Evolutionary conservation across 768 basidiomycete species (phyloP).

Genomic region (Russula griseocarnosa): DNA sequence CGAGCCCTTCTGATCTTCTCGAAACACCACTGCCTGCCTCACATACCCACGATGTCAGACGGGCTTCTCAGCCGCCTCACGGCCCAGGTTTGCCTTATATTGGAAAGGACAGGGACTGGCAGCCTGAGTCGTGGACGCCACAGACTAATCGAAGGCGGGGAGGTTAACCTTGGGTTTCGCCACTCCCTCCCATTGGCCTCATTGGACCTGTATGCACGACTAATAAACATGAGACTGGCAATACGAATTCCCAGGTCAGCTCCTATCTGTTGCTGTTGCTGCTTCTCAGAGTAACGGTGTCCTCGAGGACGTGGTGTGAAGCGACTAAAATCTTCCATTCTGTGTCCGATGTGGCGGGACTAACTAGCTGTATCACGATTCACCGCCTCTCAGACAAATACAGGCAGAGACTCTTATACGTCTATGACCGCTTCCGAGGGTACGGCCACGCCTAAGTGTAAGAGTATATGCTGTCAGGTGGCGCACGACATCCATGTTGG

Average conservation of each 20-base stretch:
- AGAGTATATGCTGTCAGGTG: not conserved
- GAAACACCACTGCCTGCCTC: not conserved
- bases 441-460: not conserved
- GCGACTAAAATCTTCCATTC: conserved; percentile 2
- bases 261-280: not conserved
- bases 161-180: conserved; percentile 1
- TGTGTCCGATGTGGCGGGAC: not conserved
- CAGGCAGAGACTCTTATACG: not conserved
- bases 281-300: not conserved
- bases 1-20: not conserved
- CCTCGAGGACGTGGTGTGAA: not conserved
- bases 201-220: not conserved
- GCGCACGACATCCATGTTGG: not conserved
- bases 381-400: not conserved
- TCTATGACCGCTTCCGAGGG: not conserved
- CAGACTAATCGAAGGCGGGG: conserved; percentile 1
- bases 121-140: conserved; percentile 26
- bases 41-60: not conserved
- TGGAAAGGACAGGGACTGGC: conserved; percentile 24
- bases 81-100: conserved; percentile 2
- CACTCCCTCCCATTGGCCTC: not conserved
- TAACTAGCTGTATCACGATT: not conserved
- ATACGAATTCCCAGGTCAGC: not conserved
- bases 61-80: not conserved
- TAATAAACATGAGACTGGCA: not conserved